Base-by-base conservation (phyloP, 179 eudicot genomes). In the Silene noctiflora region DNA sequence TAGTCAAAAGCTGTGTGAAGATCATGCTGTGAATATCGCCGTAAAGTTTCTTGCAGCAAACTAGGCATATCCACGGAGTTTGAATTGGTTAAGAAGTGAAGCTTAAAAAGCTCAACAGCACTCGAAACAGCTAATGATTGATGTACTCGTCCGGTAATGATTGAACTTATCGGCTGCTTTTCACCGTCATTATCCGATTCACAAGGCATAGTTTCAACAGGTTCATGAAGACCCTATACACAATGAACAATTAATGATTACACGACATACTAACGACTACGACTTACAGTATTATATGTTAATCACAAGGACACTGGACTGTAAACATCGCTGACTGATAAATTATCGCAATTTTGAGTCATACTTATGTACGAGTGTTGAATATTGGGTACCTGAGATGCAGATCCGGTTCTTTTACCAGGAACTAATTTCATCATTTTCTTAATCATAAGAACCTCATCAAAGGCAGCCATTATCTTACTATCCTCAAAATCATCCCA, bases 41-140 rank as follows among this genome's bases (percentile, higher is more conserved):
- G 84, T 66, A 95, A 86, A 55, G 96, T 95, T 79, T 89, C 90
- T 51, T 92, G 93, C 63, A 95, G 90, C 87, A 93, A 75, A 75
- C 74, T 86, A 63, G 92, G 89, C 74, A 80, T 89, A 82, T 89
- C 95, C 60, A 89, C 83, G 46, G 91, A 82, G 74, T 77, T 86
- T 53, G 99, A 82, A 14, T 89, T 84, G 84, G 87, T 89, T 80
- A 95, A 84, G 81, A 93, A 95, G 73, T 90, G 84, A 8, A 95
- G 96, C 89, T 95, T 95, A 76, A 93, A 91, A 69, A 95, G 89
- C 89, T 95, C 99, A 80, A 85, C 85, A 67, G 98, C 97, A 87
- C 87, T 89, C 42, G 99, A 83, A 85, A 88, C 87, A 75, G 99
- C 93, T 75, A 93, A 83, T 25, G 98, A 93, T 75, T 87, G 86